Conservation (phyloP, 2,329 filamentous ascomycete genomes). For the Thermoascus crustaceus region DNA sequence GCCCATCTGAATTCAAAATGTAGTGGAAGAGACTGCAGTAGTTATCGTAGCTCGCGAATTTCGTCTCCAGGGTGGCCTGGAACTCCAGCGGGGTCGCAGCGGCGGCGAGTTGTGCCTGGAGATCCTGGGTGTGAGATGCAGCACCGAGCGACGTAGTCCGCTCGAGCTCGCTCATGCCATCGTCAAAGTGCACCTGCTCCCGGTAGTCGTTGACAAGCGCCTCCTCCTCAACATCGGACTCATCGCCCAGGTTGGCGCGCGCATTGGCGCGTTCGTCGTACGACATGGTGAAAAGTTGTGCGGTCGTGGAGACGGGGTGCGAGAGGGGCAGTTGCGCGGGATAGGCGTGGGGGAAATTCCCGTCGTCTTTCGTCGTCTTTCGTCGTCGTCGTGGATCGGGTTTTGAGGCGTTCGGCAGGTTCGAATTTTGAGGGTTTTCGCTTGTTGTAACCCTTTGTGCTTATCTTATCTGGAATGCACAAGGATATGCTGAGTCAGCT, state of each 20-base stretch:
- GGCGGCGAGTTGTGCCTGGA: slow-evolving; percentile 82
- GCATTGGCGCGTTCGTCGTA: slow-evolving; percentile 37
- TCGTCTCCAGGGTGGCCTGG: slow-evolving; percentile 88
- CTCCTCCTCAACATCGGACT: slow-evolving; percentile 94
- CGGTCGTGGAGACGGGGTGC: too few relatives aligned
- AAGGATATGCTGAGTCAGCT: slow-evolving; percentile 24
- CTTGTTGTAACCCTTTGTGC: slow-evolving; percentile 34
- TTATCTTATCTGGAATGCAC: slow-evolving; percentile 39
- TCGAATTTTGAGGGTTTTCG: slow-evolving; percentile 41
- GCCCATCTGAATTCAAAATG: slow-evolving; percentile 98
- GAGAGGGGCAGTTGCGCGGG: slow-evolving; percentile 13
- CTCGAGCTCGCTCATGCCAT: slow-evolving; percentile 74
- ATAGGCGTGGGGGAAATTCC: slow-evolving; percentile 14
- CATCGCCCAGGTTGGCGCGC: slow-evolving; percentile 53
- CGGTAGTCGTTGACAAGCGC: slow-evolving; percentile 90
- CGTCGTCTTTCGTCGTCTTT: slow-evolving; percentile 17
- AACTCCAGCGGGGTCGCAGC: slow-evolving; percentile 94
- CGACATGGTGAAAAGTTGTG: slow-evolving; percentile 35
- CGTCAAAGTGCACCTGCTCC: slow-evolving; percentile 92
- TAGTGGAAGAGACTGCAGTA: slow-evolving; percentile 99
- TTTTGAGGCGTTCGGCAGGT: slow-evolving; percentile 24
- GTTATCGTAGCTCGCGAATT: slow-evolving; percentile 97
- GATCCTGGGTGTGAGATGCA: slow-evolving; percentile 74
- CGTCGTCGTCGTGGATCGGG: slow-evolving; percentile 28
- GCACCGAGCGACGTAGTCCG: slow-evolving; percentile 61